Percentiles rank a stretch among this genome's conserved stretches.
Evolutionary conservation across 805 yeast genomes (phyloP).

Genomic region (Cyberlindnera xylosilytica): DNA sequence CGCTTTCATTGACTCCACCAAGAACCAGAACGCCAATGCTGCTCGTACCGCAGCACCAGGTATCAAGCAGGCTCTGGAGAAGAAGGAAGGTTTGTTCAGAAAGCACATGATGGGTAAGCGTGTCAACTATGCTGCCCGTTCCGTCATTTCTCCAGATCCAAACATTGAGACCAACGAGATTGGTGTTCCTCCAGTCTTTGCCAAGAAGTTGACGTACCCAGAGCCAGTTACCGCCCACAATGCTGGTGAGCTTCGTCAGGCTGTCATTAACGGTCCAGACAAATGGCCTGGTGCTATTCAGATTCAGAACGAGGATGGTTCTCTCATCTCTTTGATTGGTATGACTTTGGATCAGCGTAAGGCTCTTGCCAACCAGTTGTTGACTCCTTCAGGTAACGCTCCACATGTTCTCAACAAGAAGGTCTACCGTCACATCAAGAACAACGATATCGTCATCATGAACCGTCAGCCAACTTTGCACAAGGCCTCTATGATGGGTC

Average conservation of each 20-base stretch:
- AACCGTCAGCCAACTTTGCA: slow-evolving; percentile 99
- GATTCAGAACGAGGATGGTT: slow-evolving; percentile 94
- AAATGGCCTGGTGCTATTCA: slow-evolving; percentile 99
- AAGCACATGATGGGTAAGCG: slow-evolving; percentile 99
- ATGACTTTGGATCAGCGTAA: slow-evolving; percentile 94
- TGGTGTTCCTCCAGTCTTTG: slow-evolving; percentile 99
- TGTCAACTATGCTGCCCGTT: slow-evolving; percentile 98
- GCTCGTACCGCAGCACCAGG: slow-evolving; percentile 81
- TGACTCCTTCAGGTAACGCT: slow-evolving; percentile 73
- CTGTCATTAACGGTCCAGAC: slow-evolving; percentile 96
- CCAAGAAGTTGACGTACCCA: slow-evolving; percentile 91
- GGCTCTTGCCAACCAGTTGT: slow-evolving; percentile 88
- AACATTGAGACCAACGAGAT: slow-evolving; percentile 96
- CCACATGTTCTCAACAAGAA: slow-evolving; percentile 75
- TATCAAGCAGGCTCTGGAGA: slow-evolving; percentile 94
- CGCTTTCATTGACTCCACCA: slow-evolving; percentile 87
- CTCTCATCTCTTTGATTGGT: slow-evolving; percentile 73
- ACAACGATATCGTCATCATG: slow-evolving; percentile 95
- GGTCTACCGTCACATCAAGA: slow-evolving; percentile 90
- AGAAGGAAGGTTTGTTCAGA: slow-evolving; percentile 97
- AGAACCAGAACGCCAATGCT: slow-evolving; percentile 70
- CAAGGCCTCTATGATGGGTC: slow-evolving; percentile 99
- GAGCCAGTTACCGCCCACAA: slow-evolving; percentile 96
- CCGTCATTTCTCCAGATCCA: slow-evolving; percentile 98
- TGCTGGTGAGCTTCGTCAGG: slow-evolving; percentile 85